Evolutionary conservation across 345 rosid species (phyloP).

Genomic region (Fremontodendron californicum): DNA sequence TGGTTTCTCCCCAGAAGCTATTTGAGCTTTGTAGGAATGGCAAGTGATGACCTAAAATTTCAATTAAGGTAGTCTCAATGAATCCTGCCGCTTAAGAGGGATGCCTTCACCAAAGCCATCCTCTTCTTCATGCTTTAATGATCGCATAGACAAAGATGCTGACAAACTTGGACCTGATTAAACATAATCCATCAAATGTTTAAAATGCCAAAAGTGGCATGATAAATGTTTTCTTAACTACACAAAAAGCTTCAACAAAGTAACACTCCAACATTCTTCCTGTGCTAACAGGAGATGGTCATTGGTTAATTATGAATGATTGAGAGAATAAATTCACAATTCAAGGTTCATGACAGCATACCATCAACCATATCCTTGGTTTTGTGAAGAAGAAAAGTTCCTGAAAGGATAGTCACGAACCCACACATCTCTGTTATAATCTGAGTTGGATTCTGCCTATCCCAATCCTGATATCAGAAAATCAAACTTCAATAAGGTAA

Average conservation of each 20-base stretch:
- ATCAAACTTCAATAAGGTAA: conserved; percentile 8
- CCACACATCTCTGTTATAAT: conserved; percentile 51
- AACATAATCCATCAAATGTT: not conserved
- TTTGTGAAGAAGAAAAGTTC: conserved; percentile 58
- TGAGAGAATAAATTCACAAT: not conserved
- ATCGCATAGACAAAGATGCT: conserved; percentile 30
- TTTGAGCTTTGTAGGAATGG: not conserved
- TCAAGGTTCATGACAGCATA: conserved; percentile 15
- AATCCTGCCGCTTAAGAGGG: conserved; percentile 48
- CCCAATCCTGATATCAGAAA: conserved; percentile 45
- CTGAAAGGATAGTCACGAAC: conserved; percentile 17
- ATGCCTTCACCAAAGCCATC: conserved; percentile 38
- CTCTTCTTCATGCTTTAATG: conserved; percentile 39
- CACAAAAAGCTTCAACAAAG: not conserved
- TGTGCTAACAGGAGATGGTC: not conserved
- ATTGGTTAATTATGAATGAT: not conserved
- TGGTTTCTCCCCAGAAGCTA: conserved; percentile 13
- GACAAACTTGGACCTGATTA: conserved; percentile 27
- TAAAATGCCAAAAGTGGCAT: not conserved
- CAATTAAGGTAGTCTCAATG: conserved; percentile 22
- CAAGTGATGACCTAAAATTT: not conserved
- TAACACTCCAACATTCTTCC: not conserved
- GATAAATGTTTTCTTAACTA: not conserved
- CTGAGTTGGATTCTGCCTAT: conserved; percentile 50
- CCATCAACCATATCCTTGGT: conserved; percentile 58